Evolutionary conservation across 768 basidiomycete genomes (phyloP).

Genomic region (Suillus bovinus): DNA sequence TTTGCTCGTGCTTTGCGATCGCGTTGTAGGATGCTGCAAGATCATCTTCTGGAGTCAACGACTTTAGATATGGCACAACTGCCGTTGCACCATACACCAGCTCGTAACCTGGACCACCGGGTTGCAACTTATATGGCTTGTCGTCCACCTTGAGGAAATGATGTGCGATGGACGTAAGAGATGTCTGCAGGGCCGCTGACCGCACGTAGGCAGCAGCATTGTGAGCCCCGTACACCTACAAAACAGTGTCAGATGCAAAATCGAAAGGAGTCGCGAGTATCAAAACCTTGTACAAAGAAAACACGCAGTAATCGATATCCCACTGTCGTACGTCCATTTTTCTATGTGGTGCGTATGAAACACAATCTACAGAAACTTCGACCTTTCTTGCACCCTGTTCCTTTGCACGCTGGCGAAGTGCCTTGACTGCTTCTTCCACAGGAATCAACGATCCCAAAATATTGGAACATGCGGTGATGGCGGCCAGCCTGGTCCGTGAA

Average conservation of each 20-base stretch:
- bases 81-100: constrained; percentile 60
- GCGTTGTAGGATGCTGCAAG: constrained; percentile 54
- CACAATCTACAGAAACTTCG: constrained; percentile 74
- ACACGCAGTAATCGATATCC: constrained; percentile 75
- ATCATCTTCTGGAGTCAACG: constrained; percentile 50
- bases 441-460: constrained; percentile 68
- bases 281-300: constrained; percentile 74
- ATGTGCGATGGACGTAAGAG: constrained; percentile 61
- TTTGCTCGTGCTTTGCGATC: constrained; percentile 63
- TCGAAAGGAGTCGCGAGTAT: not conserved
- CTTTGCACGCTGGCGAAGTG: constrained; percentile 50
- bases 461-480: constrained; percentile 76
- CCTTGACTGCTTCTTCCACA: constrained; percentile 54
- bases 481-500: constrained; percentile 66
- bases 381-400: constrained; percentile 57
- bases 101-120: constrained; percentile 78
- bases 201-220: constrained; percentile 67
- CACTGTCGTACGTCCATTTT: constrained; percentile 70
- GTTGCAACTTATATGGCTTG: constrained; percentile 62
- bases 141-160: constrained; percentile 60
- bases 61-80: constrained; percentile 62
- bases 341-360: constrained; percentile 77
- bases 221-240: constrained; percentile 75
- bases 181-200: constrained; percentile 43
- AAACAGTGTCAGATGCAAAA: not conserved